A percentile compares a stretch with the other conserved stretches of the same genome.
Conservation (phyloP, 2,329 filamentous ascomycete species). For the Juglanconis sp. region DNA sequence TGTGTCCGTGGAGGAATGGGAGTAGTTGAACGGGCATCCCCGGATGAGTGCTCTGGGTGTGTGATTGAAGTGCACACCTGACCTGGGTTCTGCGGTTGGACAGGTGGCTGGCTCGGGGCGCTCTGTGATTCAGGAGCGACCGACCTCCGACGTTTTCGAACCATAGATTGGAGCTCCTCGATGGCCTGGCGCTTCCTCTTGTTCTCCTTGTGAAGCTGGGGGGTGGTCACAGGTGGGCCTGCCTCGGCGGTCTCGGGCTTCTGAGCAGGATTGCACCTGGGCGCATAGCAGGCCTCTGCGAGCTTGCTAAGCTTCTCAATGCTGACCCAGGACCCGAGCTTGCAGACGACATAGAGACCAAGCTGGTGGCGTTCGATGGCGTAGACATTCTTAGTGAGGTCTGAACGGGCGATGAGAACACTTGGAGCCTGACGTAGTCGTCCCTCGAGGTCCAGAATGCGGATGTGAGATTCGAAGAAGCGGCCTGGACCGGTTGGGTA, state of each 20-base stretch:
- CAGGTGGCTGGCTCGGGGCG: constrained; percentile 12
- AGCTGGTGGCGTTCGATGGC: constrained; percentile 63
- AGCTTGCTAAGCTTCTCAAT: constrained; percentile 48
- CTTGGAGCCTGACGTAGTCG: constrained; percentile 57
- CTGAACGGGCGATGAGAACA: constrained; percentile 60
- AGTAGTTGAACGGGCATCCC: not conserved
- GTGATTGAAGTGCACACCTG: not conserved
- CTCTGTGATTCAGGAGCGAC: constrained; percentile 31
- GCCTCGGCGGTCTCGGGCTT: constrained; percentile 9
- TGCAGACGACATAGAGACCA: constrained; percentile 65
- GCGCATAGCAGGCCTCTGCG: constrained; percentile 44
- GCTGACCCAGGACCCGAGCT: constrained; percentile 64
- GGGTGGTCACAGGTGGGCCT: constrained; percentile 36
- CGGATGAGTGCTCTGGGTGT: not conserved
- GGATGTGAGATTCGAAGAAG: constrained; percentile 59
- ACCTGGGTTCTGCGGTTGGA: not conserved
- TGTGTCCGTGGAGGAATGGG: constrained; percentile 1
- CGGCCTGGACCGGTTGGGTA: constrained; percentile 45
- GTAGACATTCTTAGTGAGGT: constrained; percentile 52
- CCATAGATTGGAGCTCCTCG: constrained; percentile 60
- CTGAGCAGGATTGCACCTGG: constrained; percentile 26
- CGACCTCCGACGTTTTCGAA: constrained; percentile 49
- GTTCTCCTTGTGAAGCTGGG: constrained; percentile 44
- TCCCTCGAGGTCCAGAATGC: constrained; percentile 60
- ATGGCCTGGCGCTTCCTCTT: constrained; percentile 59